phyloP scores from a whole-genome alignment of 257 asterid genomes.

The Solanum habrochaites region DNA sequence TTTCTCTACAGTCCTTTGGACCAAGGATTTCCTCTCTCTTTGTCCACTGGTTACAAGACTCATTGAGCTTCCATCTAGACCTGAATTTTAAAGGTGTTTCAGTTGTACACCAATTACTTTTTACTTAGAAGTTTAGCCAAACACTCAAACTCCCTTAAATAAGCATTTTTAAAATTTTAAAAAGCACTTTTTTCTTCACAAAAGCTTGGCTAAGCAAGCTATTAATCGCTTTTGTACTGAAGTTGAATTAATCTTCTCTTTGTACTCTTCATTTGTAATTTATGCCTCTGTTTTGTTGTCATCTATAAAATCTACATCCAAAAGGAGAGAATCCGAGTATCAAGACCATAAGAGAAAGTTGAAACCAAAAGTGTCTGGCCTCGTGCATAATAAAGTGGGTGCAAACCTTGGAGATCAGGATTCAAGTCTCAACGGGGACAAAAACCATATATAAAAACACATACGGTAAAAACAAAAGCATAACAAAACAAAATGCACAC shows the following conservation, averaged over 20 bases:
- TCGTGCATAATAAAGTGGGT: background rate
- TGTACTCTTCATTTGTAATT: background rate
- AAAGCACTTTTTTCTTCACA: background rate
- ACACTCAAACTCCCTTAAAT: background rate
- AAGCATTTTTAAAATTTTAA: background rate
- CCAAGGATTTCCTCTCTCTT: background rate
- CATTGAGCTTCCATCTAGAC: background rate
- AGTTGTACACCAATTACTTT: background rate
- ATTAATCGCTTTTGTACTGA: background rate
- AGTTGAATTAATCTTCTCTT: background rate
- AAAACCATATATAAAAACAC: background rate
- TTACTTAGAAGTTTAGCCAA: background rate
- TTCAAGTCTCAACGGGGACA: background rate
- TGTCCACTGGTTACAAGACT: background rate
- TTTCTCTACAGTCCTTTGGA: background rate
- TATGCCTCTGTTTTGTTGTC: background rate
- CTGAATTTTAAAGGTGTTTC: background rate
- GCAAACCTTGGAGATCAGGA: background rate
- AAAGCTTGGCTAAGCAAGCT: background rate
- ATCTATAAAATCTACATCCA: background rate
- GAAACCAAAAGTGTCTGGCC: background rate
- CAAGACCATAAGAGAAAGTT: background rate
- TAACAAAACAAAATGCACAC: background rate
- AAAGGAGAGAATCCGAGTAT: background rate
- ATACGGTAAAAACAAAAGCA: background rate